A percentile compares a stretch with the other conserved stretches of the same genome.
phyloP scores from a whole-genome alignment of 139 green algal genomes.

The Tetradesmus obliquus region DNA sequence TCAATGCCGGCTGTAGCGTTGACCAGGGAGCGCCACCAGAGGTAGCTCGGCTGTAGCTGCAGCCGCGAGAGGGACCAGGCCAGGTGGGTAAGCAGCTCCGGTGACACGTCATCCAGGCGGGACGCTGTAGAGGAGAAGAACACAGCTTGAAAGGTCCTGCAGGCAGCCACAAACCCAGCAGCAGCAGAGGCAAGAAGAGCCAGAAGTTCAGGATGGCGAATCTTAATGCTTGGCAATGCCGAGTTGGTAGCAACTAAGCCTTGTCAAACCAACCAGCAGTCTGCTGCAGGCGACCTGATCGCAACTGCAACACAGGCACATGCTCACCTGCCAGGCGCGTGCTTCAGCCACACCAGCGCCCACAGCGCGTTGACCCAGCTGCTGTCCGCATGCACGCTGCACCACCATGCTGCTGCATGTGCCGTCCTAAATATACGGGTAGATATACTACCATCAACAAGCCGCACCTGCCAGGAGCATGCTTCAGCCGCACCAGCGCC shows the following conservation, averaged over 20 bases:
- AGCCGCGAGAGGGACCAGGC: constrained; percentile 11
- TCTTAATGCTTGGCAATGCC: too few relatives aligned
- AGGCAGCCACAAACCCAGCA: not conserved
- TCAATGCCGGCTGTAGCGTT: constrained; percentile 5
- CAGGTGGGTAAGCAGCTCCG: constrained; percentile 12
- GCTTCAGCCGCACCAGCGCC: constrained; percentile 25
- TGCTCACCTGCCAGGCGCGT: not conserved
- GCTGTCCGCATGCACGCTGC: not conserved
- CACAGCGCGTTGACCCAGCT: constrained; percentile 6
- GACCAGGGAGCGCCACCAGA: constrained; percentile 25
- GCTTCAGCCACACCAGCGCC: not conserved
- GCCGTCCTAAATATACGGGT: too few relatives aligned
- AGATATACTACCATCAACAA: not conserved
- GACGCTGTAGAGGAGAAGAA: constrained; percentile 23
- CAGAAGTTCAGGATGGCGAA: not conserved
- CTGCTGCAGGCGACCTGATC: too few relatives aligned
- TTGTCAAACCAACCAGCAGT: too few relatives aligned
- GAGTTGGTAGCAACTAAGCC: too few relatives aligned
- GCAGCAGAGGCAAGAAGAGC: not conserved
- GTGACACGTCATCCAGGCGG: constrained; percentile 35
- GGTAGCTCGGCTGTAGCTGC: constrained; percentile 23
- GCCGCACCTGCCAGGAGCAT: constrained; percentile 20
- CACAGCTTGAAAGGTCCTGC: not conserved
- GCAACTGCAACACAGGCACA: too few relatives aligned
- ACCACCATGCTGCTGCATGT: not conserved